Conservation (phyloP, 1,284 basidiomycete genomes). For the Trichosporon sp. region DNA sequence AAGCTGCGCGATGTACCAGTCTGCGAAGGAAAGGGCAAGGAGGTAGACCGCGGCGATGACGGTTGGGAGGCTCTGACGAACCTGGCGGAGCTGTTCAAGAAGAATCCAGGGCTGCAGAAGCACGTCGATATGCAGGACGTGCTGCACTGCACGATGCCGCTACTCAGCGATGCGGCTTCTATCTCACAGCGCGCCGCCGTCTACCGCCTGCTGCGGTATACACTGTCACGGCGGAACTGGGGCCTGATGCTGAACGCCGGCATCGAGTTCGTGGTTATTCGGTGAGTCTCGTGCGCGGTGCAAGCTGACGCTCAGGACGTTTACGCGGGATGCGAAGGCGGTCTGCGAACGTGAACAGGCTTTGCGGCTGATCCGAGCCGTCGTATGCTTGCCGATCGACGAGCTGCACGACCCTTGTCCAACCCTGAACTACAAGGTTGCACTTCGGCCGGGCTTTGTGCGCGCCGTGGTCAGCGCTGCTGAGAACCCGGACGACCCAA, state of each 20-base stretch:
- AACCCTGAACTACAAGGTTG: constrained; percentile 20
- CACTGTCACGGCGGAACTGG: constrained; percentile 58
- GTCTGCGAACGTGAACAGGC: constrained; percentile 87
- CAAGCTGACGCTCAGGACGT: constrained; percentile 54
- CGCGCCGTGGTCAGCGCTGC: constrained; percentile 86
- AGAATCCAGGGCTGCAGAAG: constrained; percentile 68
- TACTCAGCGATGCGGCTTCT: constrained; percentile 67
- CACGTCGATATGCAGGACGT: constrained; percentile 67
- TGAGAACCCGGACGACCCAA: constrained; percentile 85
- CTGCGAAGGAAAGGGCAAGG: constrained; percentile 26
- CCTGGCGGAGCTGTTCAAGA: constrained; percentile 65
- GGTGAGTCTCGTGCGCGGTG: constrained; percentile 51
- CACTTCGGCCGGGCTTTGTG: constrained; percentile 61
- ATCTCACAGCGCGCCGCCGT: constrained; percentile 73
- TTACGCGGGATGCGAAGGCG: constrained; percentile 73
- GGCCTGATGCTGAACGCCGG: constrained; percentile 45
- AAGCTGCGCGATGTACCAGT: constrained; percentile 19
- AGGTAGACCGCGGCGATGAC: constrained; percentile 27
- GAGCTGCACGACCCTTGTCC: constrained; percentile 5
- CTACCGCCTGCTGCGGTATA: constrained; percentile 79
- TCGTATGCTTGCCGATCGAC: constrained; percentile 53
- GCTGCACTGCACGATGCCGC: constrained; percentile 67
- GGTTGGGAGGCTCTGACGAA: constrained; percentile 54
- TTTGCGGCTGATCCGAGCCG: constrained; percentile 82
- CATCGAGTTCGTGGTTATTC: constrained; percentile 83